Evolutionary conservation across 2,329 filamentous ascomycete genomes (phyloP).

Genomic region (Eutypa lata): DNA sequence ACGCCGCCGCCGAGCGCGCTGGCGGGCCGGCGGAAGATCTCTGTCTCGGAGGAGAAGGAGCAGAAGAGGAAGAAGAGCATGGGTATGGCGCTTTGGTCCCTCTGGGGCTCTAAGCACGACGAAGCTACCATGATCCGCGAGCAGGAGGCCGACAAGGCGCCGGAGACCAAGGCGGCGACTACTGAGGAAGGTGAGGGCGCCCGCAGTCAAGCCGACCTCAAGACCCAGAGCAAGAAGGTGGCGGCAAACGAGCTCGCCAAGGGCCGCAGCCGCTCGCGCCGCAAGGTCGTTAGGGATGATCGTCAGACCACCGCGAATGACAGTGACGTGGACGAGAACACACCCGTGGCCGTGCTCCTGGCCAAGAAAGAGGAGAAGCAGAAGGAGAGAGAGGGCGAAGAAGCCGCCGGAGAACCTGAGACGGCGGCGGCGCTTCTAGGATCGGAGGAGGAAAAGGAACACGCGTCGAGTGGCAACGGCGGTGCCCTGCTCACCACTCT

Average conservation of each 20-base stretch:
- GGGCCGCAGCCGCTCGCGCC: conserved; percentile 41
- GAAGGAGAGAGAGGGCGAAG: conserved; percentile 25
- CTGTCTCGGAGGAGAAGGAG: conserved; percentile 44
- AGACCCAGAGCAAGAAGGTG: conserved; percentile 32
- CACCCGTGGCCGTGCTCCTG: conserved; percentile 41
- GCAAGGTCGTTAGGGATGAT: conserved; percentile 48
- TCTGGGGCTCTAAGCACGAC: conserved; percentile 89
- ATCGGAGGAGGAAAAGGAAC: not conserved
- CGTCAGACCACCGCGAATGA: conserved; percentile 39
- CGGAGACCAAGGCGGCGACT: conserved; percentile 31
- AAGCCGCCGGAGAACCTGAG: conserved; percentile 13
- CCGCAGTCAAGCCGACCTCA: conserved; percentile 37
- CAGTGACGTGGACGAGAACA: conserved; percentile 33
- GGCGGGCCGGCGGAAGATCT: conserved; percentile 63
- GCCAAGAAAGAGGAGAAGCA: conserved; percentile 37
- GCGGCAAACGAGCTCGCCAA: conserved; percentile 15
- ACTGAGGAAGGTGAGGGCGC: conserved; percentile 42
- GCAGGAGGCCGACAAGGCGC: conserved; percentile 43
- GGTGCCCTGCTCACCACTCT: conserved; percentile 39
- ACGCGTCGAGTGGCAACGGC: conserved; percentile 22
- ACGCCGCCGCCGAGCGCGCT: conserved; percentile 79
- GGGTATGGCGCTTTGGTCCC: conserved; percentile 72
- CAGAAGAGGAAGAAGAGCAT: conserved; percentile 64
- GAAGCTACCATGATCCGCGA: conserved; percentile 65
- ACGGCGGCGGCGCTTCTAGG: not conserved